Base-by-base conservation (phyloP, 495 filamentous ascomycete genomes). In the Staphylotrichum longicolle region DNA sequence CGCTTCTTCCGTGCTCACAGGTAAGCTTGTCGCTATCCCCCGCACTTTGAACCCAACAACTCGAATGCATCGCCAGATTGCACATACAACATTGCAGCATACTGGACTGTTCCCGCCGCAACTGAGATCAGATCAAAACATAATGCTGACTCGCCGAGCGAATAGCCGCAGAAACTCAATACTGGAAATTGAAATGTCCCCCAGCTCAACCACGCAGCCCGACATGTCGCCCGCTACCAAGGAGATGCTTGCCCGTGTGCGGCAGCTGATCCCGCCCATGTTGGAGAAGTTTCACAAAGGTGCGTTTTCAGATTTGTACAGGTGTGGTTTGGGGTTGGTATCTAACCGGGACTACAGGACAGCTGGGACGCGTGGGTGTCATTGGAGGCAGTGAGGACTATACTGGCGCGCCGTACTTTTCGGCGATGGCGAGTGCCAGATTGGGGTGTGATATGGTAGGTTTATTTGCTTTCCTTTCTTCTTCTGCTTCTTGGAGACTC, bases 211-310 rank as follows among this genome's bases (percentile, higher is more conserved):
- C 20, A 27, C 20, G 20, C 20, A 27, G 20, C 20, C 20, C 20
- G 20, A 73, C 14, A 81, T 82, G 75, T 76, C 77, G 27, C 64
- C 75, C 42, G 64, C 75, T 3, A 77, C 82, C 34, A 76, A 87
- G 73, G 87, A 90, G 58, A 78, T 96, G 37, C 80, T 98, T 30
- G 71, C 77, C 54, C 91, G 90, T 72, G 92, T 93, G 70, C 88
- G 89, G 79, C 91, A 88, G 74, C 89, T 98, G 74, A 83, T 98
- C 50, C 94, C 94, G 46, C 94, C 94, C 8, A 88, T 98, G 88
- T 83, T 98, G 10, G 91, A 94, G 70, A 92, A 85, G 63, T 97
- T 98, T 70, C 94, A 98, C 73, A 98, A 98, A 86, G 94, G 93
- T 92, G 55, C n/a, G 66, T 62, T 4, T 27, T 27, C 20, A 27